Evolutionary conservation across 2,329 filamentous ascomycete species (phyloP).

Genomic region (Beauveria medogensis): DNA sequence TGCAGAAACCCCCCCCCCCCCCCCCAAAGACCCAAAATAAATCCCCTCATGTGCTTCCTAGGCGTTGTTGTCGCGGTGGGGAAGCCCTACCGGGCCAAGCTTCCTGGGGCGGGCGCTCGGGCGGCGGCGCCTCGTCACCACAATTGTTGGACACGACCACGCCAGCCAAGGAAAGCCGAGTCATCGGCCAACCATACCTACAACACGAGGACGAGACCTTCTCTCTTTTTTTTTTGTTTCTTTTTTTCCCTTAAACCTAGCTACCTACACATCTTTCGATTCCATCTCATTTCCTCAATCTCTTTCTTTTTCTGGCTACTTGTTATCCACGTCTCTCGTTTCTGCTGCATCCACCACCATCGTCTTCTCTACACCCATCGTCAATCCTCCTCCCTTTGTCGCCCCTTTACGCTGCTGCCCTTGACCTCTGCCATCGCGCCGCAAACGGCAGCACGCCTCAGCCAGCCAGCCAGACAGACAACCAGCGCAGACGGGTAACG

Average conservation of each 20-base stretch:
- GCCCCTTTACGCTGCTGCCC: not conserved
- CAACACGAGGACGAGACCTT: constrained; percentile 1
- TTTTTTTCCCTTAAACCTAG: not conserved
- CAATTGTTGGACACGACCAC: constrained; percentile 3
- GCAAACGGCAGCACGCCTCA: not conserved
- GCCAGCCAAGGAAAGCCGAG: not conserved
- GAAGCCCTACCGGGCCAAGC: not conserved
- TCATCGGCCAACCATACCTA: constrained; percentile 6
- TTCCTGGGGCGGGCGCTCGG: not conserved
- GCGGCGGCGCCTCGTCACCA: not conserved
- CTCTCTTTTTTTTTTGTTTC: not conserved
- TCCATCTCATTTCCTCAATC: not conserved
- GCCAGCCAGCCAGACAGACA: not conserved
- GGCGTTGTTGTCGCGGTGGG: not conserved
- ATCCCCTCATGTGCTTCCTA: not conserved
- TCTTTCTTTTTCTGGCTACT: not conserved
- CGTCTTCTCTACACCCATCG: no score
- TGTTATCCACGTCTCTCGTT: not conserved
- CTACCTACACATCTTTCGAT: not conserved
- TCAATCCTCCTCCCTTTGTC: not conserved
- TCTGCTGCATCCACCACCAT: not conserved
- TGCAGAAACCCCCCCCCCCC: no score
- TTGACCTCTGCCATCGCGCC: not conserved
- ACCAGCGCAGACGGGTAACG: not conserved
- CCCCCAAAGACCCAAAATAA: not conserved